A percentile compares a stretch with the other conserved stretches of the same genome.
Conservation (phyloP, 2,329 filamentous ascomycete species). For the Pestalotiopsis sp. region DNA sequence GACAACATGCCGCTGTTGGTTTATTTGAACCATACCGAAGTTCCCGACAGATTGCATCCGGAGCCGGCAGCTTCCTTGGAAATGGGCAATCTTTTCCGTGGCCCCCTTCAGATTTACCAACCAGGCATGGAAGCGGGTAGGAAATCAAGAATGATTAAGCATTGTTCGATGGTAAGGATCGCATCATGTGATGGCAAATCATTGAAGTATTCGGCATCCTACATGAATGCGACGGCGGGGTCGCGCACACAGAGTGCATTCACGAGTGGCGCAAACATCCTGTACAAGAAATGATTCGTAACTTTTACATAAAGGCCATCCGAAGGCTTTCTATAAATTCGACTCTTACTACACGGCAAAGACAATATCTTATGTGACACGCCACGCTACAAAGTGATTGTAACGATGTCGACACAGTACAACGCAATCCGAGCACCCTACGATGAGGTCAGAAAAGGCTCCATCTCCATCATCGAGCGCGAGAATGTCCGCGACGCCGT, state of each 20-base stretch:
- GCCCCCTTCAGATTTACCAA: too few species aligned
- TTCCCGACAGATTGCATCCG: too few species aligned
- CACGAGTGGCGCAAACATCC: neutral
- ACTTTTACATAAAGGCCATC: neutral
- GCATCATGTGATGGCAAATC: neutral
- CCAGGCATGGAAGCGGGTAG: too few species aligned
- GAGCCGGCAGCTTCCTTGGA: neutral
- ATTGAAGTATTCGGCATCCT: neutral
- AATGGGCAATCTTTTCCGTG: neutral
- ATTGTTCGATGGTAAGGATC: neutral
- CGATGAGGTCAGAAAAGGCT: neutral
- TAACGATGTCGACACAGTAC: neutral
- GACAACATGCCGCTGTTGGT: too few species aligned
- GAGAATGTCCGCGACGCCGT: conserved; percentile 1
- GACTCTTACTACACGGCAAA: neutral
- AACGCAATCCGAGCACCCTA: neutral
- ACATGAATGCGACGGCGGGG: neutral
- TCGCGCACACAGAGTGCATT: neutral
- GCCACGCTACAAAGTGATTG: neutral
- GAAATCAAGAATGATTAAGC: neutral
- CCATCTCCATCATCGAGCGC: neutral
- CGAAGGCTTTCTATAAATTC: neutral
- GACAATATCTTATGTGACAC: neutral
- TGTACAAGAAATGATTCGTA: neutral
- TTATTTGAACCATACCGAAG: too few species aligned